A percentile compares a stretch with the other conserved stretches of the same genome.
phyloP scores from a whole-genome alignment of 164 flowering plant genomes.

The Warburgia ugandensis region DNA sequence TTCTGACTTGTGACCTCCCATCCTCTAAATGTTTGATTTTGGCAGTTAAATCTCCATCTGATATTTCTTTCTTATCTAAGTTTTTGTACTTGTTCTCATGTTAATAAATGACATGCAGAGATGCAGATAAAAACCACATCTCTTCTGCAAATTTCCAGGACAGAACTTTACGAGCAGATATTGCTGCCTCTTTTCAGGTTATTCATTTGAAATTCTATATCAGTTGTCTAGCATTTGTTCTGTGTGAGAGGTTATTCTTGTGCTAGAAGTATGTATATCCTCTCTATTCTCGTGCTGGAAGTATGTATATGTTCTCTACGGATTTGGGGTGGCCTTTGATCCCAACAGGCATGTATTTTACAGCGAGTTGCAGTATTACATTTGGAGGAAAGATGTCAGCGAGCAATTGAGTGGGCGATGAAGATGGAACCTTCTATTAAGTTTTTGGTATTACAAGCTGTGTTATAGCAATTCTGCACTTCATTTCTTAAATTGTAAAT shows the following conservation, averaged over 20 bases:
- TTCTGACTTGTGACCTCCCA: no score
- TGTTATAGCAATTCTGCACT: constrained; percentile 2
- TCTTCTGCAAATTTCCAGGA: constrained; percentile 54
- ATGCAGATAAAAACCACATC: constrained; percentile 49
- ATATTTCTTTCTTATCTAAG: constrained; percentile 5
- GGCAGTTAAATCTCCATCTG: not conserved
- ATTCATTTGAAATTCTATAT: not conserved
- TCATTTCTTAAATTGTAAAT: not conserved
- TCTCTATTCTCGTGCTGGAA: no score
- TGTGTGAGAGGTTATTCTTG: no score
- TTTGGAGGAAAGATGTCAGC: constrained; percentile 87
- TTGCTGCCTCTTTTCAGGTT: constrained; percentile 98
- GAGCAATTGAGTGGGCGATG: constrained; percentile 90
- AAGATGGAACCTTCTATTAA: constrained; percentile 77
- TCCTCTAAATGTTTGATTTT: not conserved
- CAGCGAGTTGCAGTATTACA: constrained; percentile 95
- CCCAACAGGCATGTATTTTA: constrained; percentile 8
- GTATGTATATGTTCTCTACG: not conserved
- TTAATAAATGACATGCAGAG: constrained; percentile 31
- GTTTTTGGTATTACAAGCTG: constrained; percentile 47
- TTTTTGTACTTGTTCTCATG: constrained; percentile 7
- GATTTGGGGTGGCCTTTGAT: constrained; percentile 1
- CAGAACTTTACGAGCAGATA: constrained; percentile 70
- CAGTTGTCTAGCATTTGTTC: no score
- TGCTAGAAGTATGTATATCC: no score